These are phyloP conservation scores for Candida pseudofarinosa DNA, from an alignment of 805 yeast species.

Conservation along the genomic window DNA sequence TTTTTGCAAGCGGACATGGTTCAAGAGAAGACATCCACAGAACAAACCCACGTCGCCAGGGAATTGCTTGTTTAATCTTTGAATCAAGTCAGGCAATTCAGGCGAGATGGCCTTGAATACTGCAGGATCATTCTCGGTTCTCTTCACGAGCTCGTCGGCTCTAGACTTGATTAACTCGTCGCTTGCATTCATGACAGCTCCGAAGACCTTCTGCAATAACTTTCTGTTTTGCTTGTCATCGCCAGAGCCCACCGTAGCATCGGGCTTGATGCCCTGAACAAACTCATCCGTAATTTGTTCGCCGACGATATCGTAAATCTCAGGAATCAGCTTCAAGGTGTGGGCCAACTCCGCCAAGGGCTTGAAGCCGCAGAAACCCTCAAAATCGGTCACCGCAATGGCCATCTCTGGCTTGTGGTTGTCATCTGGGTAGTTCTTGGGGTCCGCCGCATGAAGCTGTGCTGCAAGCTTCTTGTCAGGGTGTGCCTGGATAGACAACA, in stretches of 20 bases:
- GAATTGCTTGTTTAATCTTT: constrained; percentile 79
- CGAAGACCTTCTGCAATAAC: constrained; percentile 71
- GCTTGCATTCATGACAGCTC: constrained; percentile 79
- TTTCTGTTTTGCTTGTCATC: constrained; percentile 58
- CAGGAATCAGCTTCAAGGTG: constrained; percentile 70
- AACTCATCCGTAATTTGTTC: constrained; percentile 53
- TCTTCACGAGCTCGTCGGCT: constrained; percentile 62
- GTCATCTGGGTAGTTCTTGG: constrained; percentile 93
- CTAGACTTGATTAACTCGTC: constrained; percentile 51
- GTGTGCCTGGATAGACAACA: constrained; percentile 94
- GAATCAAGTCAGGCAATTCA: constrained; percentile 67
- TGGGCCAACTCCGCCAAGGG: constrained; percentile 76
- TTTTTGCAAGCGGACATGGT: constrained; percentile 73
- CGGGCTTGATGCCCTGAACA: constrained; percentile 41
- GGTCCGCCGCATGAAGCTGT: constrained; percentile 74
- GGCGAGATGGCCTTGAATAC: constrained; percentile 46
- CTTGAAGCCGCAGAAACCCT: constrained; percentile 97
- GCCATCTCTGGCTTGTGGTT: constrained; percentile 99
- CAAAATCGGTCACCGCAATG: constrained; percentile 90
- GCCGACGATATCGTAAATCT: constrained; percentile 69
- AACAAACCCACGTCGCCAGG: constrained; percentile 93
- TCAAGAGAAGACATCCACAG: constrained; percentile 90
- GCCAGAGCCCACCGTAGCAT: constrained; percentile 43
- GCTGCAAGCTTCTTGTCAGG: constrained; percentile 87
- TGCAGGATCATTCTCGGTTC: constrained; percentile 58